Base-by-base conservation (phyloP, 345 rosid genomes). In the Alliaria petiolata region DNA sequence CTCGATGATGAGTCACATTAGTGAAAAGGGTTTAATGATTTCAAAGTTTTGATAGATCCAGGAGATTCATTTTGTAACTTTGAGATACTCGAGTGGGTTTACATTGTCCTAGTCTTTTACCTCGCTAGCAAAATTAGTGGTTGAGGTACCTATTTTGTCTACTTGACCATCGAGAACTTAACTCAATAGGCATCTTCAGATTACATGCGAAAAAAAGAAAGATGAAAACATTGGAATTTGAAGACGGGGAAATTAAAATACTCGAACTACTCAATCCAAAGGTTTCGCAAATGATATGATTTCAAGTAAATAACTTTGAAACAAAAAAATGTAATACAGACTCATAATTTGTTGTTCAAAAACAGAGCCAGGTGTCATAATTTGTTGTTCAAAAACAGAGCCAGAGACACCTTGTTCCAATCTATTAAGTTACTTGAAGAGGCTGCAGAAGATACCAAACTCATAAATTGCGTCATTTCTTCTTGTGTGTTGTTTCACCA, bases 401-500 rank as follows among this genome's bases (percentile, higher is more conserved):
- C 17, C 25, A 25, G 9, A 65, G n/a, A 22, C 42, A 71, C 53
- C 61, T 20, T 33, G 30, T 17, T n/a, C 61, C 46, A 71, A 43
- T 36, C 70, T 51, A 46, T 53, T 3, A n/a, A n/a, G 75, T 49
- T 28, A 61, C 43, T 39, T 60, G 67, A 34, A 16, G 35, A 42
- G 53, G 51, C 53, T 56, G 60, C 62, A 39, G 51, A n/a, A n/a
- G n/a, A 65, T 28, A 16, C 44, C 54, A 34, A 49, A 30, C 54
- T 47, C 35, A 28, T 3, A 56, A 19, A 44, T 13, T 12, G 33
- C 22, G 3, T n/a, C 25, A 46, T 12, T 49, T n/a, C 19, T 65
- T 65, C 60, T 11, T 40, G 28, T 57, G 59, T 74, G 33, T 40
- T 42, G 60, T 42, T 51, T 17, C 73, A 22, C 67, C 62, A 74